These are phyloP conservation scores for Myrica gale DNA, from an alignment of 306 rosid species.

Conservation along the genomic window DNA sequence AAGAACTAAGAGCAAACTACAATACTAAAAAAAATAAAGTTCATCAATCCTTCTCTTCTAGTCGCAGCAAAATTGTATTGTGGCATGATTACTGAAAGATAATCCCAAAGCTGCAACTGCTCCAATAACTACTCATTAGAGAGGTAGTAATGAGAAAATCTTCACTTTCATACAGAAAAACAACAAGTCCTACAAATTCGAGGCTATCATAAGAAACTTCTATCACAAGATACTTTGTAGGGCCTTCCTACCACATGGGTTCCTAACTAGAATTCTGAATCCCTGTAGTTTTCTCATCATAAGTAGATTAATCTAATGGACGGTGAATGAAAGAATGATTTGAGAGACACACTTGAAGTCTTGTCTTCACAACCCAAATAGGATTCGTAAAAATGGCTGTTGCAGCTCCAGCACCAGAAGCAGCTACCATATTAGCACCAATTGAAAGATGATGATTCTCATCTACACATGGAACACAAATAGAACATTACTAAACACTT, in stretches of 20 bases:
- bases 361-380: constrained; percentile 93
- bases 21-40: background rate
- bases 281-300: background rate
- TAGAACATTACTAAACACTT: constrained; percentile 2
- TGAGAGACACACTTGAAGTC: constrained; percentile 67
- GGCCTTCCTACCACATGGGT: background rate
- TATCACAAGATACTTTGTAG: background rate
- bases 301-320: no score
- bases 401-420: constrained; percentile 91
- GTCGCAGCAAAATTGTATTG: background rate
- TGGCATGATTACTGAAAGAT: background rate
- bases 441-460: constrained; percentile 63
- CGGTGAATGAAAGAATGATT: background rate
- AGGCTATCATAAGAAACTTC: background rate
- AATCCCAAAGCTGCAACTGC: background rate
- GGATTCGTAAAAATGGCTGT: constrained; percentile 80
- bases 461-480: constrained; percentile 45
- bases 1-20: background rate
- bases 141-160: background rate
- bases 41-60: background rate
- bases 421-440: constrained; percentile 85
- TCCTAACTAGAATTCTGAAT: background rate
- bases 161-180: background rate
- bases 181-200: background rate
- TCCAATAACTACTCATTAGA: background rate